Conservation (phyloP, 768 basidiomycete species). For the Ramaria sp. region DNA sequence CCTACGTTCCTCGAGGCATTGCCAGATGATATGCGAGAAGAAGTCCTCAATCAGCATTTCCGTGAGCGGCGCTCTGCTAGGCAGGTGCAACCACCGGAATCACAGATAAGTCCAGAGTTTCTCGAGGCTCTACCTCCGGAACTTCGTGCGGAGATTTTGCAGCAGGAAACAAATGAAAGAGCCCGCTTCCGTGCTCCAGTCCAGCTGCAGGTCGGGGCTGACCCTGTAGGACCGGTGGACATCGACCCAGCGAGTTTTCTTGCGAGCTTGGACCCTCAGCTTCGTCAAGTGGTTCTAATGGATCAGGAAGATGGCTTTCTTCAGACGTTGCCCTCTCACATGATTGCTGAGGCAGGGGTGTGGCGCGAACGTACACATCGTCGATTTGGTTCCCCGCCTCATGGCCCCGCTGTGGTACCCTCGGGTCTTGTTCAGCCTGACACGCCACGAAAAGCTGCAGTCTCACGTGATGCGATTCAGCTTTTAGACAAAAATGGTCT, state of each 20-base stretch:
- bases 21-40: slow-evolving; percentile 98
- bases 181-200: slow-evolving; percentile 31
- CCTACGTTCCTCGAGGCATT: slow-evolving; percentile 95
- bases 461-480: slow-evolving; percentile 80
- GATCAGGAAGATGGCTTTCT: slow-evolving; percentile 83
- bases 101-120: slow-evolving; percentile 90
- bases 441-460: slow-evolving; percentile 36
- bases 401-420: not conserved
- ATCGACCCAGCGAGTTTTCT: slow-evolving; percentile 89
- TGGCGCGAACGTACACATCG: slow-evolving; percentile 47
- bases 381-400: slow-evolving; percentile 22
- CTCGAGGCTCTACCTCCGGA: slow-evolving; percentile 93
- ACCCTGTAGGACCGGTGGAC: slow-evolving; percentile 39
- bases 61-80: slow-evolving; percentile 79
- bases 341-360: slow-evolving; percentile 72
- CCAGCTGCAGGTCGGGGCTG: slow-evolving; percentile 25
- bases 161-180: slow-evolving; percentile 84
- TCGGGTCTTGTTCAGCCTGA: slow-evolving; percentile 13
- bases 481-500: slow-evolving; percentile 86
- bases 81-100: slow-evolving; percentile 59
- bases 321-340: slow-evolving; percentile 70
- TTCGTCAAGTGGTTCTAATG: slow-evolving; percentile 84
- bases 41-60: slow-evolving; percentile 94
- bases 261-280: slow-evolving; percentile 78
- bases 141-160: slow-evolving; percentile 92